A percentile compares a stretch with the other conserved stretches of the same genome.
Conservation (phyloP, 2,329 filamentous ascomycete species). For the Sporothrix inflata region DNA sequence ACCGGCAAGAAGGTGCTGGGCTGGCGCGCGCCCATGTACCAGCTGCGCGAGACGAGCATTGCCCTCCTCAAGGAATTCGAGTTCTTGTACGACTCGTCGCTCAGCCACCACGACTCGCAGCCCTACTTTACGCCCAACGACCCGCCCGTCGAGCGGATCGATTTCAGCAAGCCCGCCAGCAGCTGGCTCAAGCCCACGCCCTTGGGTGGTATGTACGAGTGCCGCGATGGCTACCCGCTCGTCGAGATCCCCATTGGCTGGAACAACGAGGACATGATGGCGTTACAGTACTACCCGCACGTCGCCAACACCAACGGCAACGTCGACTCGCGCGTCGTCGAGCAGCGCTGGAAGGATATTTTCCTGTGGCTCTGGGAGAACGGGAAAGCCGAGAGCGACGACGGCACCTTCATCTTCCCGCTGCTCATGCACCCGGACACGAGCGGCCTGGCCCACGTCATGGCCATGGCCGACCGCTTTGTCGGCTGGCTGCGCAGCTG, state of each 20-base stretch:
- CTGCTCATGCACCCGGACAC: slow-evolving; percentile 15
- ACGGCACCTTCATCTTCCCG: slow-evolving; percentile 9
- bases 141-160: slow-evolving; percentile 52
- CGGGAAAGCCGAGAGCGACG: slow-evolving; percentile 27
- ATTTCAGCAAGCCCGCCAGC: slow-evolving; percentile 63
- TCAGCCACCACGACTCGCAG: slow-evolving; percentile 67
- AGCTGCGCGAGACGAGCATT: slow-evolving; percentile 50
- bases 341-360: slow-evolving; percentile 67
- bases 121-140: slow-evolving; percentile 65
- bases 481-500: slow-evolving; percentile 18
- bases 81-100: slow-evolving; percentile 70
- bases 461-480: slow-evolving; percentile 16
- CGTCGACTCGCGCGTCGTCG: slow-evolving; percentile 56
- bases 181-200: slow-evolving; percentile 68
- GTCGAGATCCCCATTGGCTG: slow-evolving; percentile 67
- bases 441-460: slow-evolving; percentile 14
- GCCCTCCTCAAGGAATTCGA: slow-evolving; percentile 66
- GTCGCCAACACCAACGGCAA: slow-evolving; percentile 65
- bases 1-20: slow-evolving; percentile 66
- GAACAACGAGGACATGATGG: slow-evolving; percentile 67
- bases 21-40: slow-evolving; percentile 55
- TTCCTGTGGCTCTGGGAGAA: slow-evolving; percentile 59
- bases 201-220: slow-evolving; percentile 42
- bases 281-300: slow-evolving; percentile 71
- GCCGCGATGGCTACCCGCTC: slow-evolving; percentile 43